Evolutionary conservation across 1,139 yeast genomes (phyloP).

Genomic region (Arxiozyma slooffiae): DNA sequence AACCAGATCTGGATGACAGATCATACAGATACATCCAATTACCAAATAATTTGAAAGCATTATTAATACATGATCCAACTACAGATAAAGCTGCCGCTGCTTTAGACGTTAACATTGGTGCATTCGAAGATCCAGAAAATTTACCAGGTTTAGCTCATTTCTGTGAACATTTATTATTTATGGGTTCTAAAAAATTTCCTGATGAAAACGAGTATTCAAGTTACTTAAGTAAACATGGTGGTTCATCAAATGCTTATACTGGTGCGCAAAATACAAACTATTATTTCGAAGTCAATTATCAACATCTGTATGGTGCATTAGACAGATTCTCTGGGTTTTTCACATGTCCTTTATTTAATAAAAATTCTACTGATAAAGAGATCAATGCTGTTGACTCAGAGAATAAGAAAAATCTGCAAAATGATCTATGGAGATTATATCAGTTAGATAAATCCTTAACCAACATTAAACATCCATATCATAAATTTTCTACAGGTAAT

Average conservation of each 20-base stretch:
- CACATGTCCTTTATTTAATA: slow-evolving; percentile 71
- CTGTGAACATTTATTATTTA: slow-evolving; percentile 87
- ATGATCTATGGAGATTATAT: slow-evolving; percentile 77
- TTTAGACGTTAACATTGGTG: slow-evolving; percentile 82
- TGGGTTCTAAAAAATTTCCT: slow-evolving; percentile 95
- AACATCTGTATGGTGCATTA: slow-evolving; percentile 72
- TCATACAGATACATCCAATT: slow-evolving; percentile 58
- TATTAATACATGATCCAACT: slow-evolving; percentile 72
- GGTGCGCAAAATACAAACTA: slow-evolving; percentile 85
- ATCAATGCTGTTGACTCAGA: slow-evolving; percentile 93
- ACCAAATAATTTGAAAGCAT: slow-evolving; percentile 58
- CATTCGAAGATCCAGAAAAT: slow-evolving; percentile 66
- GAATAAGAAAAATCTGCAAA: slow-evolving; percentile 86
- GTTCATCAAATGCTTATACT: slow-evolving; percentile 74
- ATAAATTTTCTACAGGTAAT: slow-evolving; percentile 71
- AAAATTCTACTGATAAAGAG: slow-evolving; percentile 81
- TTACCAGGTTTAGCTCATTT: slow-evolving; percentile 90
- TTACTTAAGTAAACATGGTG: slow-evolving; percentile 63
- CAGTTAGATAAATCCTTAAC: slow-evolving; percentile 73
- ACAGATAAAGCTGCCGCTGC: slow-evolving; percentile 92
- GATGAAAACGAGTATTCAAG: slow-evolving; percentile 79
- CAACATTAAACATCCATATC: slow-evolving; percentile 62
- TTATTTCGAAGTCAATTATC: slow-evolving; percentile 73
- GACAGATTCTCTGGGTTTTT: slow-evolving; percentile 92
- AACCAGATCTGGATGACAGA: slow-evolving; percentile 69